Evolutionary conservation across 164 flowering plant genomes (phyloP).

Genomic region (Warburgia ugandensis): DNA sequence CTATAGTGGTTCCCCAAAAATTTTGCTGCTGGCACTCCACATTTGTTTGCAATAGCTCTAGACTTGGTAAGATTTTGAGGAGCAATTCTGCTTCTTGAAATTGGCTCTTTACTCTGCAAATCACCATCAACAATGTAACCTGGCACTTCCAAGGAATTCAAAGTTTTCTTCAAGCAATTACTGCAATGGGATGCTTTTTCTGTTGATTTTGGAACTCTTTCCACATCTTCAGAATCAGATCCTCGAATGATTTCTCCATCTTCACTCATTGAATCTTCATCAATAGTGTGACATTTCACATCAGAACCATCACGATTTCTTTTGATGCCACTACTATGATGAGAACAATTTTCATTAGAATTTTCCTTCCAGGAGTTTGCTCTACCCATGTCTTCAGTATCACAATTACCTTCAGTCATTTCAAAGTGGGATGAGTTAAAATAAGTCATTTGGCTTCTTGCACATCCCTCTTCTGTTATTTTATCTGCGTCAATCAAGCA

Average conservation of each 20-base stretch:
- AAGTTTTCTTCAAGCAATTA: not conserved
- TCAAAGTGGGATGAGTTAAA: not conserved
- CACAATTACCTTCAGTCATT: not conserved
- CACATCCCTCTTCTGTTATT: not conserved
- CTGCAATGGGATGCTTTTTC: not conserved
- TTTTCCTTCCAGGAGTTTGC: not conserved
- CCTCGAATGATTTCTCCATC: constrained; percentile 14
- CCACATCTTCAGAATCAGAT: constrained; percentile 12
- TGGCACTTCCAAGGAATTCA: no score
- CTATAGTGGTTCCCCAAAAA: not conserved
- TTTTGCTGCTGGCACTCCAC: not conserved
- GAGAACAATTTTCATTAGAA: not conserved
- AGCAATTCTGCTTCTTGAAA: not conserved
- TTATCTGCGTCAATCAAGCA: not conserved
- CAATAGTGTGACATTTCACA: constrained; percentile 3
- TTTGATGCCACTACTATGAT: not conserved
- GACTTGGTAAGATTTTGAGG: not conserved
- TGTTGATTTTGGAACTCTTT: not conserved
- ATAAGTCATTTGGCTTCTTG: not conserved
- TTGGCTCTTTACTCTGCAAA: not conserved
- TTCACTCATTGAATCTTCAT: constrained; percentile 15
- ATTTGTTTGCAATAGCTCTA: not conserved
- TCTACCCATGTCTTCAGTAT: no score
- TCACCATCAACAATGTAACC: no score
- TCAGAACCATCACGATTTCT: not conserved